Evolutionary conservation across 2,329 filamentous ascomycete genomes (phyloP), one percentile per base, ranked within the genome.

Genomic region (Botrytis squamosa): DNA sequence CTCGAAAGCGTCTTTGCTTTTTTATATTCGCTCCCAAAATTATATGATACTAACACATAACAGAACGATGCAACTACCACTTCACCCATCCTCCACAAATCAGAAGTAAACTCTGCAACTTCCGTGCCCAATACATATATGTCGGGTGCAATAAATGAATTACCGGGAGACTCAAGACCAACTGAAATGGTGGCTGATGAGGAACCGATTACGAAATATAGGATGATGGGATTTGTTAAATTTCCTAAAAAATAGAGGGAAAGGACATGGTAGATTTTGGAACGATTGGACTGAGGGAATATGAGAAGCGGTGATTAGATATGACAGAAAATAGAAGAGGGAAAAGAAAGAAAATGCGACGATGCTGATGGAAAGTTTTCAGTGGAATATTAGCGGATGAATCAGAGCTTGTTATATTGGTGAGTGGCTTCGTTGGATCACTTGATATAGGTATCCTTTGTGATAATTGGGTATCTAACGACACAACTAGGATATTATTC

Each of bases 191-290:
- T 72, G 25, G 70, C 70, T 2, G 70, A 72, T 49, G 70, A 72
- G 9, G 71, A 73, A n/a, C 71, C 71, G 1, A 33, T 70, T 10
- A 70, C 65, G 0, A 73, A 73, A 46, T 73, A 73, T 42, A 69
- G 71, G 14, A 73, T 73, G 64, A 70, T 69, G 71, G 55, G 71
- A 20, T 73, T 73, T 63, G 62, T 59, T 7, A 72, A 59, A 10
- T 42, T 40, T 33, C 36, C 65, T 16, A 68, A 42, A 4, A 68
- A 57, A 22, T 68, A 68, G 36, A 38, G 16, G 16, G 36, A 16
- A n/a, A 14, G n/a, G 59, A 14, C 18, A 20, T 6, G n/a, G 38
- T 22, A 12, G 62, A 38, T 4, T 25, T 9, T 40, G 7, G 25
- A 63, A 63, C 18, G 38, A 63, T n/a, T n/a, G 29, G 57, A 59